Evolutionary conservation across 208 protist genomes (phyloP).

Genomic region (Trypanosoma avium): DNA sequence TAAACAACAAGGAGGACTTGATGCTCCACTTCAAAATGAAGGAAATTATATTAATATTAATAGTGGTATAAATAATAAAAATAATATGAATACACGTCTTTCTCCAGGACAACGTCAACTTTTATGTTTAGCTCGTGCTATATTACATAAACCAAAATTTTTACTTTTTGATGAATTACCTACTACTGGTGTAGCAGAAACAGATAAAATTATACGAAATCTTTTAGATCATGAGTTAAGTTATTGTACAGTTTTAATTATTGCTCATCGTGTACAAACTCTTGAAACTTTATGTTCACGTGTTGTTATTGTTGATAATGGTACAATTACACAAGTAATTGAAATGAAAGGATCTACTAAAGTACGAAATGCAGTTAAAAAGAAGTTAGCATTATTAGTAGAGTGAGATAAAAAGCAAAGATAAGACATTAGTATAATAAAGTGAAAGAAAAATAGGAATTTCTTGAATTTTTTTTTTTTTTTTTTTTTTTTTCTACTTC

Average conservation of each 20-base stretch:
- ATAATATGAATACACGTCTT: slow-evolving; percentile 89
- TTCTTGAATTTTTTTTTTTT: neutral
- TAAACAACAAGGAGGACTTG: slow-evolving; percentile 40
- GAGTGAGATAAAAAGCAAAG: neutral
- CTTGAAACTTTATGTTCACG: slow-evolving; percentile 86
- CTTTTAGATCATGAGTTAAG: slow-evolving; percentile 83
- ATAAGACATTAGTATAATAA: neutral
- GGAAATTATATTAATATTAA: slow-evolving; percentile 46
- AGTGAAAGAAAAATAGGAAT: neutral
- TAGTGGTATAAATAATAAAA: too few species aligned
- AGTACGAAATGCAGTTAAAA: neutral
- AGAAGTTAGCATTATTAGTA: neutral
- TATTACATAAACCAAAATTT: slow-evolving; percentile 88
- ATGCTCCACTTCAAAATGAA: slow-evolving; percentile 39
- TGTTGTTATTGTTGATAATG: slow-evolving; percentile 71
- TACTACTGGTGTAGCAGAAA: slow-evolving; percentile 70
- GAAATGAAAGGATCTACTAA: neutral
- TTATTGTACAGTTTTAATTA: slow-evolving; percentile 93
- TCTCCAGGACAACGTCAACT: slow-evolving; percentile 95
- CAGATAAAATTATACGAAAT: slow-evolving; percentile 80
- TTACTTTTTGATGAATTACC: slow-evolving; percentile 97
- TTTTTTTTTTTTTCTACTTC: neutral
- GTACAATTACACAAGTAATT: slow-evolving; percentile 13
- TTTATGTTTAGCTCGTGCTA: slow-evolving; percentile 94
- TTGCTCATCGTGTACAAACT: slow-evolving; percentile 95